Evolutionary conservation across 2,329 filamentous ascomycete genomes (phyloP), one percentile per base, ranked within the genome.

Genomic region (Botryosphaeria dothidea): DNA sequence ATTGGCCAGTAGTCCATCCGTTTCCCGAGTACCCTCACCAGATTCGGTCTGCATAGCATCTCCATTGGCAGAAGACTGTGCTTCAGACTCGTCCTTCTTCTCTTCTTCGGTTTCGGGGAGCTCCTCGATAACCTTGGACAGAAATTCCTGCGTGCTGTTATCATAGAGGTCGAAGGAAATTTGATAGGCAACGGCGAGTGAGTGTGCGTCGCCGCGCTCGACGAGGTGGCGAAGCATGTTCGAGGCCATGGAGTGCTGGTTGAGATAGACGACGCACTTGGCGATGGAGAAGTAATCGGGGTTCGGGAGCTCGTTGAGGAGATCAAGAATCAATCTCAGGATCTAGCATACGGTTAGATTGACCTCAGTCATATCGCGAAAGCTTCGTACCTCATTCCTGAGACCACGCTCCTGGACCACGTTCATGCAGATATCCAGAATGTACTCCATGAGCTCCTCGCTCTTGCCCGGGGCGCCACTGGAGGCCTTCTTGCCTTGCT

Each of bases 231-330:
- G 86, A 46, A 99, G 86, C 79, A 99, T 93, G 68, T 87, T 87
- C 9, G 93, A 93, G 0, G 95, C 95, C 83, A 65, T 90, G 56
- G 92, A 90, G 73, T 97, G 90, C 70, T 96, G 92, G 75, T 97
- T 91, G 19, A 99, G 86, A 73, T 98, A 97, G 41, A 99, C 94
- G 31, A 97, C 95, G 72, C 95, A 99, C 79, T 96, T 96, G 58
- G 95, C 94, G 72, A 99, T 98, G 21, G 95, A 92, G 77, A 99
- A 99, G 79, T 97, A 98, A 76, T 99, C 95, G 0, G 95, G 95
- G 66, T 87, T 92, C 1, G 93, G 91, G 64, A 96, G 95, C 66
- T 96, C 92, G 80, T 91, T 97, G 66, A 99, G 84, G n/a, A 99
- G 87, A 66, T 94, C 92, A n/a, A 99, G 88, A 64, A 99, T 95